These are phyloP conservation scores for Clarireedia monteithiana DNA, from an alignment of 2,329 filamentous ascomycete species.

Conservation along the genomic window DNA sequence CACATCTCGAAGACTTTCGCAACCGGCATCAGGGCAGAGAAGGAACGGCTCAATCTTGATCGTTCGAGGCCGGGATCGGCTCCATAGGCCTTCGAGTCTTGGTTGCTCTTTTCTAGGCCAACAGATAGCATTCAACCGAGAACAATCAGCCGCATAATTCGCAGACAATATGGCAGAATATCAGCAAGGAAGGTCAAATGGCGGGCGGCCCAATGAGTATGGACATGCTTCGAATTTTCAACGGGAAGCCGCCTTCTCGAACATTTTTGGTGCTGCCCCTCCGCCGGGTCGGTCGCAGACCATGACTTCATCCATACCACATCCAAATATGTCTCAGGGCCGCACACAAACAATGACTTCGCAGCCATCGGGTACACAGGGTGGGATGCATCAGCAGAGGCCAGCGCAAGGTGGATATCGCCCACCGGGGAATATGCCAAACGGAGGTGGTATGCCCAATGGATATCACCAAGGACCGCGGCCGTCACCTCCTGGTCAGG, in stretches of 20 bases:
- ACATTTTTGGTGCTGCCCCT: conserved; percentile 86
- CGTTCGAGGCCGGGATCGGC: conserved; percentile 20
- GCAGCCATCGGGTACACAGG: conserved; percentile 31
- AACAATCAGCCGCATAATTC: conserved; percentile 6
- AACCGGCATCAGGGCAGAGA: conserved; percentile 1
- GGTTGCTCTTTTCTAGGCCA: conserved; percentile 8
- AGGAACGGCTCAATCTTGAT: conserved; percentile 15
- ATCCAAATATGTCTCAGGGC: conserved; percentile 49
- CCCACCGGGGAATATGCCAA: conserved; percentile 12
- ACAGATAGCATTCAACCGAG: conserved; percentile 1
- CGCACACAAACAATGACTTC: conserved; percentile 69
- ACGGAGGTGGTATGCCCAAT: conserved; percentile 32
- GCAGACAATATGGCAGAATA: conserved; percentile 43
- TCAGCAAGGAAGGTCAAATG: conserved; percentile 54
- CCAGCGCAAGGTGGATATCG: conserved; percentile 35
- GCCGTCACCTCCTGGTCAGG: conserved; percentile 24
- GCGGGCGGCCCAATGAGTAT: conserved; percentile 32
- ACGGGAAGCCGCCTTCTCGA: conserved; percentile 90
- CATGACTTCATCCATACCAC: conserved; percentile 73
- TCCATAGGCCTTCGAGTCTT: conserved; percentile 21
- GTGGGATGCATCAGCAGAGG: conserved; percentile 36
- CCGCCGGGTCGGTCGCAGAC: conserved; percentile 88
- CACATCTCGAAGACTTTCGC: background rate
- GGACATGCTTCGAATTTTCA: conserved; percentile 51
- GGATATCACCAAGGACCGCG: conserved; percentile 44